Percentiles rank a stretch among this genome's conserved stretches.
phyloP scores from a whole-genome alignment of 768 basidiomycete species.

The Cystobasidiopsis lactophilus region DNA sequence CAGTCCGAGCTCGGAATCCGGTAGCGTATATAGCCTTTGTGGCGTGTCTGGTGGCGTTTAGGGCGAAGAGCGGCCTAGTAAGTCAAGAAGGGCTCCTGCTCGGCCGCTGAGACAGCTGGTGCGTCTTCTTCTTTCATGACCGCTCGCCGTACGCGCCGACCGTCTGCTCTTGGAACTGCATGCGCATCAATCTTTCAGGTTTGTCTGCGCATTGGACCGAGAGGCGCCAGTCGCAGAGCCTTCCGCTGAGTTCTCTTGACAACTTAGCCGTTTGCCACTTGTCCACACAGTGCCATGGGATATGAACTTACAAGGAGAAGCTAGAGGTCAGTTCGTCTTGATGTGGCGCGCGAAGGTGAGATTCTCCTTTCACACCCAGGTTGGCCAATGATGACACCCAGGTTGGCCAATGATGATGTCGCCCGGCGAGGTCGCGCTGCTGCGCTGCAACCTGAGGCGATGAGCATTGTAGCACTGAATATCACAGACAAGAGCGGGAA shows the following conservation, averaged over 20 bases:
- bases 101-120: slow-evolving; percentile 25
- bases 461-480: too few species aligned
- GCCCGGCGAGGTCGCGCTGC: too few species aligned
- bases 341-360: background rate
- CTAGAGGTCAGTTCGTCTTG: background rate
- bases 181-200: slow-evolving; percentile 75
- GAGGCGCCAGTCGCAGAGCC: background rate
- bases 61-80: slow-evolving; percentile 88
- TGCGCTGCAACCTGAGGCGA: too few species aligned
- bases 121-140: slow-evolving; percentile 46
- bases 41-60: slow-evolving; percentile 90
- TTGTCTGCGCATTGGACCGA: slow-evolving; percentile 28
- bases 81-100: slow-evolving; percentile 48
- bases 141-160: slow-evolving; percentile 97
- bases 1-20: slow-evolving; percentile 65
- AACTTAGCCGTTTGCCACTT: too few species aligned
- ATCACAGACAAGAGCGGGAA: too few species aligned
- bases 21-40: slow-evolving; percentile 87
- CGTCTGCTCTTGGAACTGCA: slow-evolving; percentile 91
- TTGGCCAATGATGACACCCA: too few species aligned
- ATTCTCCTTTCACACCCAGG: background rate
- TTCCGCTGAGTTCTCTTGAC: background rate
- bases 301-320: background rate
- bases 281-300: background rate
- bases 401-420: too few species aligned